Evolutionary conservation across 352 stramenopile species (phyloP).

Genomic region (Phytopythium montanum): DNA sequence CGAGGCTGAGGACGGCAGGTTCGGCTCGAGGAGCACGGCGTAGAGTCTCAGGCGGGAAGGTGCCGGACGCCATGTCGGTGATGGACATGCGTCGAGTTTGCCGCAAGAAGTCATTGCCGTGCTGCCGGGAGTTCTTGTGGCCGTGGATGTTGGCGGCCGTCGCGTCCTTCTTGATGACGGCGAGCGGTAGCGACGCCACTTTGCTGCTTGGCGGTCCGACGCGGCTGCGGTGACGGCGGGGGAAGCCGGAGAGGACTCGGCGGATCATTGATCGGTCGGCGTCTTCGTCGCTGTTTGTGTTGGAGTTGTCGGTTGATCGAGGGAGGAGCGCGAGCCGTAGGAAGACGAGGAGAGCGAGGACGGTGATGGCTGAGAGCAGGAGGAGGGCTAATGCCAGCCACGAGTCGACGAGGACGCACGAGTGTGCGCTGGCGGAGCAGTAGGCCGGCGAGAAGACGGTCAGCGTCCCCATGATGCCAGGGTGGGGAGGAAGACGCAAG

Average conservation of each 20-base stretch:
- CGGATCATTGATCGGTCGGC: slow-evolving; percentile 15
- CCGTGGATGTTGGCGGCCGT: slow-evolving; percentile 51
- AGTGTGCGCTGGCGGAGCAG: slow-evolving; percentile 15
- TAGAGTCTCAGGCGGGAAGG: background rate
- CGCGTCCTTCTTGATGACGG: slow-evolving; percentile 71
- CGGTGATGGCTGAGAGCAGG: slow-evolving; percentile 22
- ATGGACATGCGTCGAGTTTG: slow-evolving; percentile 60
- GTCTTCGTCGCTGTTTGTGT: background rate
- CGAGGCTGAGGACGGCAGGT: slow-evolving; percentile 2
- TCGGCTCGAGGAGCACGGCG: slow-evolving; percentile 1
- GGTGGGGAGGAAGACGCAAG: background rate
- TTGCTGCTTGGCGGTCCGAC: slow-evolving; percentile 7
- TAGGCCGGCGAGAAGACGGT: background rate
- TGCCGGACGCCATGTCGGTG: slow-evolving; percentile 29
- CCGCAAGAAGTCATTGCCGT: slow-evolving; percentile 59
- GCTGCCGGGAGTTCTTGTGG: slow-evolving; percentile 77
- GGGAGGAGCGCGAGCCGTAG: background rate
- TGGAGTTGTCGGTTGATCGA: background rate
- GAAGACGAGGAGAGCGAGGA: slow-evolving; percentile 20
- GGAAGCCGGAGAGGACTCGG: slow-evolving; percentile 12
- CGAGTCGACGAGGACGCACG: slow-evolving; percentile 61
- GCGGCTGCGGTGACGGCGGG: background rate
- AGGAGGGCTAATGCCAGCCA: slow-evolving; percentile 52
- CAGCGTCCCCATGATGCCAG: background rate
- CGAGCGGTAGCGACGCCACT: slow-evolving; percentile 47